Evolutionary conservation across 1,139 yeast species (phyloP).

Genomic region (Arxiozyma slooffiae): DNA sequence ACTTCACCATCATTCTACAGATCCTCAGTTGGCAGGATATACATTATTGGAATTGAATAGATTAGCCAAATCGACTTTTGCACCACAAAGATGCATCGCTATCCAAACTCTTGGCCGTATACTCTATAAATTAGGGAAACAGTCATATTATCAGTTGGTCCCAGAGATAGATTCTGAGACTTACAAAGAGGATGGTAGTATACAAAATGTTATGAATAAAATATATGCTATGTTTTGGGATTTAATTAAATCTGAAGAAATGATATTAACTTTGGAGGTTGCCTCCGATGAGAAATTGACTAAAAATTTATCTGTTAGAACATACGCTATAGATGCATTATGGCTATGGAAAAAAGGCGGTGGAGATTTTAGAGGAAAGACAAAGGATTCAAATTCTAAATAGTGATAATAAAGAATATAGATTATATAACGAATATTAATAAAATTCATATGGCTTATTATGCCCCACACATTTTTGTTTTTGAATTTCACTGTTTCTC

Average conservation of each 20-base stretch:
- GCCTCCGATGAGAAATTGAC: conserved; percentile 65
- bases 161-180: conserved; percentile 37
- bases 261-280: conserved; percentile 62
- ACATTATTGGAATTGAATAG: conserved; percentile 76
- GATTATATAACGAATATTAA: too few relatives aligned
- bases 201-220: conserved; percentile 32
- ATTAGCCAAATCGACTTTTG: conserved; percentile 64
- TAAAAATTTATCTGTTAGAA: conserved; percentile 62
- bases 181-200: conserved; percentile 35
- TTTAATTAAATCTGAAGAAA: conserved; percentile 51
- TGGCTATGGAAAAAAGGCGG: conserved; percentile 90
- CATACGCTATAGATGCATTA: conserved; percentile 83
- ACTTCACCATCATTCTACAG: conserved; percentile 82
- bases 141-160: conserved; percentile 42
- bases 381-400: conserved; percentile 2
- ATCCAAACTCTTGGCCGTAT: conserved; percentile 82
- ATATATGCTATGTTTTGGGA: conserved; percentile 60
- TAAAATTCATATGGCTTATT: too few relatives aligned
- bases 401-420: too few relatives aligned
- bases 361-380: conserved; percentile 34
- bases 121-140: conserved; percentile 66
- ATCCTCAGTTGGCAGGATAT: conserved; percentile 87
- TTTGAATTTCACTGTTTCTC: too few relatives aligned
- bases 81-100: conserved; percentile 81
- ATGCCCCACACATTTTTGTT: too few relatives aligned